Base-by-base conservation (phyloP, 495 filamentous ascomycete genomes). In the Neurospora cerealis region DNA sequence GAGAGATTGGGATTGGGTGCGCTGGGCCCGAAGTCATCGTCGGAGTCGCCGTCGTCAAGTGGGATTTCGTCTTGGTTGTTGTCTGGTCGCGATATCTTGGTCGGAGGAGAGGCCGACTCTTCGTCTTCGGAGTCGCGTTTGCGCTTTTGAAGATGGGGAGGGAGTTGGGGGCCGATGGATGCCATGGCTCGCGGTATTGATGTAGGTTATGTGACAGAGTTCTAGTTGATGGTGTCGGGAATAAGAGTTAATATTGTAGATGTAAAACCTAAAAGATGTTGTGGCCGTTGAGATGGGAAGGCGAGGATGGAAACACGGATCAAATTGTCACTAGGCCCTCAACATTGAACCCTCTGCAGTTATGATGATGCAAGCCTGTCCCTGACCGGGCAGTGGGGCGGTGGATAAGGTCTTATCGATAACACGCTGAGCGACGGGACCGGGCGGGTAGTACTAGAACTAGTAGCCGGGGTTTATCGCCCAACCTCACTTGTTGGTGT, bases 141-240 rank as follows among this genome's bases (percentile, higher is more conserved):
- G 70, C 87, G 86, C 76, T 88, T 88, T 69, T 81, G 76, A 1
- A 87, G 83, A 54, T 87, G 85, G 9, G 86, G 83, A 4, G 87
- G 86, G 24, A 88, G 77, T 74, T 85, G 80, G 34, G 87, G 87
- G 13, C 87, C 86, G 36, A 87, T 83, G 4, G 85, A 83, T 10
- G 84, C 71, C 86, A 88, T 88, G 41, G 40, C 79, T 70, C 13
- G 5, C 7, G 28, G 28, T 17, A 3, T 32, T 28, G 48, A 15
- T 15, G 5, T 60, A 4, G 21, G 13, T 62, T 62, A 5, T 24
- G 4, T 34, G 7, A 13, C 6, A 8, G 54, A 17, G 24, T 62
- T 17, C 10, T 17, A 11, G 6, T 19, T 2, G 24, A 32, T 32
- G 5, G 28, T 5, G 54, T 34, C 2, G 13, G 24, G 11, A 6